These are phyloP conservation scores for Podospora pseudopauciseta DNA, from an alignment of 495 filamentous ascomycete species.

Conservation along the genomic window DNA sequence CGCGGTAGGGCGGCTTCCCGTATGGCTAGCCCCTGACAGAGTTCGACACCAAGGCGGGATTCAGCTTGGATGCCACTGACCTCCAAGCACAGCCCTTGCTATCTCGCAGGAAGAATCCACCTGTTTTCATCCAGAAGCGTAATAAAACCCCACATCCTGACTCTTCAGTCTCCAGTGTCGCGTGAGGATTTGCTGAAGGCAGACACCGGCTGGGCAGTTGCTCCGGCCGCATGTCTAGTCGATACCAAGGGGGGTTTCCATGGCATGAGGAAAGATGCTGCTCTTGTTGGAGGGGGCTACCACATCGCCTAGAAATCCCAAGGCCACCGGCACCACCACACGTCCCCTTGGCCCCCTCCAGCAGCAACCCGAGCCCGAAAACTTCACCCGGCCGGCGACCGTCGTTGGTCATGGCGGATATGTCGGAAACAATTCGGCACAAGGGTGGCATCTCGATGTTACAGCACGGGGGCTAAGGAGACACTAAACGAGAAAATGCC, in stretches of 20 bases:
- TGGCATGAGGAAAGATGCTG: not conserved
- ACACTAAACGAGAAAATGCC: not conserved
- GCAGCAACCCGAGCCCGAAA: not conserved
- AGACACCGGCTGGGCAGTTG: not conserved
- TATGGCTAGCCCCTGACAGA: conserved; percentile 10
- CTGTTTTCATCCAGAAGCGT: not conserved
- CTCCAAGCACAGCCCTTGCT: conserved; percentile 5
- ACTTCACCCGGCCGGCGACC: not conserved
- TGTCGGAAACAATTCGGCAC: not conserved
- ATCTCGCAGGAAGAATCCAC: not conserved
- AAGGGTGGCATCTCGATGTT: not conserved
- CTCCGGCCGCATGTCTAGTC: not conserved
- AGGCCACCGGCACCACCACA: not conserved
- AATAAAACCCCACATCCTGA: not conserved
- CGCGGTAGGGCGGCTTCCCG: not conserved
- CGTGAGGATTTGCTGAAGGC: not conserved
- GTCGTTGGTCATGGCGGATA: not conserved
- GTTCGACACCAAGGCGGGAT: conserved; percentile 10
- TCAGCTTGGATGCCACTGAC: not conserved
- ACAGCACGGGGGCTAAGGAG: not conserved
- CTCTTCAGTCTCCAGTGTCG: not conserved
- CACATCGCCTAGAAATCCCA: not conserved
- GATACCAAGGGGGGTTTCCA: not conserved
- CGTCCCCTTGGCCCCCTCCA: not conserved
- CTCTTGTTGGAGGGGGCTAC: not conserved